These are phyloP conservation scores for Venturiaceae sp. DNA, from an alignment of 2,329 filamentous ascomycete genomes.

Conservation along the genomic window DNA sequence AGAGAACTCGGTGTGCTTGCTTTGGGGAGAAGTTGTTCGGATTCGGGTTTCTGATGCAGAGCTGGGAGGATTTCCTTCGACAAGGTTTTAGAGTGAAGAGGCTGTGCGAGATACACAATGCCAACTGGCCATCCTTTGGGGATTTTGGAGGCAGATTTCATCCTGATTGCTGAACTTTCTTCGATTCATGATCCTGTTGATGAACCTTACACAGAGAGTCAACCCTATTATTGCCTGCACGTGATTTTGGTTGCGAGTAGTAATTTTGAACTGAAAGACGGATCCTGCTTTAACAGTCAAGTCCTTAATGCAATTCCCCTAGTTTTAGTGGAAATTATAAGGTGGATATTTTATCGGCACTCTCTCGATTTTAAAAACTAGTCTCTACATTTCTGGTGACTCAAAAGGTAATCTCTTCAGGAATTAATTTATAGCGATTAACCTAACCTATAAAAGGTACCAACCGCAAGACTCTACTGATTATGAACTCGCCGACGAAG, in stretches of 20 bases:
- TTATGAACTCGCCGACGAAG: too few species aligned
- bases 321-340: background rate
- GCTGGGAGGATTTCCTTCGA: conserved; percentile 14
- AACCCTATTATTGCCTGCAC: background rate
- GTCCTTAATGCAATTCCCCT: background rate
- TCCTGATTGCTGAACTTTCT: background rate
- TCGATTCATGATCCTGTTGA: background rate
- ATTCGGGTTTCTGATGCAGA: conserved; percentile 14
- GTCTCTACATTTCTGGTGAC: background rate
- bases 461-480: background rate
- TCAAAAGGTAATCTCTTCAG: background rate
- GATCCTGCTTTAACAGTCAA: too few species aligned
- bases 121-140: conserved; percentile 21
- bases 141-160: background rate
- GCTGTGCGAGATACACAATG: conserved; percentile 20
- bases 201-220: background rate
- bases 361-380: background rate
- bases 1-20: conserved; percentile 20
- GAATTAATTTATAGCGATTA: background rate
- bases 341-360: background rate
- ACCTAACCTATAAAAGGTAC: background rate
- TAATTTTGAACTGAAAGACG: too few species aligned
- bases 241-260: background rate
- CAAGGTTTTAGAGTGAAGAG: conserved; percentile 18
- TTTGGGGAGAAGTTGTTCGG: conserved; percentile 12